Percentiles rank a stretch among this genome's conserved stretches.
phyloP scores from a whole-genome alignment of 208 protist species.

The Leishmania guyanensis region DNA sequence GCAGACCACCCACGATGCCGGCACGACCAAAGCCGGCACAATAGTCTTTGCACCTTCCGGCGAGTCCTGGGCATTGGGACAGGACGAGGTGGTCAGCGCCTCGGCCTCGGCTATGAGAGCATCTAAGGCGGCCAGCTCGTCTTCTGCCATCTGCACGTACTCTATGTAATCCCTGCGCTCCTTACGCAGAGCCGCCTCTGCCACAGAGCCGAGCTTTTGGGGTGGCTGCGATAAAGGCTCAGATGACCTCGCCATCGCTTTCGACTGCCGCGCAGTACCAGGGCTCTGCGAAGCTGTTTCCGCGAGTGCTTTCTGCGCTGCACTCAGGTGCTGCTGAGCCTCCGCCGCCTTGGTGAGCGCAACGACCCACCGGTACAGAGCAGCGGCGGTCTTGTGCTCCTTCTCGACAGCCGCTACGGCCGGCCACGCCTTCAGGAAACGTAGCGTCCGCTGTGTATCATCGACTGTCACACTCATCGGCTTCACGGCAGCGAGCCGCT shows the following conservation, averaged over 20 bases:
- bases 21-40: constrained; percentile 8
- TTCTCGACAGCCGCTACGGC: not conserved
- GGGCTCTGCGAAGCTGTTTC: not conserved
- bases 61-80: not conserved
- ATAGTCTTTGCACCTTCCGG: not conserved
- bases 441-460: not conserved
- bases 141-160: constrained; percentile 40
- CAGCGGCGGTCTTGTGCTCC: constrained; percentile 12
- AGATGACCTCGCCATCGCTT: not conserved
- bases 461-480: not conserved
- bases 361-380: constrained; percentile 39
- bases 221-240: not conserved
- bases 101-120: constrained; percentile 26
- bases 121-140: constrained; percentile 44
- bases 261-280: not conserved
- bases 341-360: constrained; percentile 20
- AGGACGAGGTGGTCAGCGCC: not conserved
- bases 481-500: constrained; percentile 15
- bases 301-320: not conserved
- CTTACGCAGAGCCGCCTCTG: constrained; percentile 16
- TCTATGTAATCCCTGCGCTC: constrained; percentile 40
- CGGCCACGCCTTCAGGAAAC: constrained; percentile 17
- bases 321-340: constrained; percentile 13
- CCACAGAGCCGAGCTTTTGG: not conserved
- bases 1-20: constrained; percentile 14